A percentile compares a stretch with the other conserved stretches of the same genome.
Conservation (phyloP, 352 stramenopile species). For the Phytophthora cajani region DNA sequence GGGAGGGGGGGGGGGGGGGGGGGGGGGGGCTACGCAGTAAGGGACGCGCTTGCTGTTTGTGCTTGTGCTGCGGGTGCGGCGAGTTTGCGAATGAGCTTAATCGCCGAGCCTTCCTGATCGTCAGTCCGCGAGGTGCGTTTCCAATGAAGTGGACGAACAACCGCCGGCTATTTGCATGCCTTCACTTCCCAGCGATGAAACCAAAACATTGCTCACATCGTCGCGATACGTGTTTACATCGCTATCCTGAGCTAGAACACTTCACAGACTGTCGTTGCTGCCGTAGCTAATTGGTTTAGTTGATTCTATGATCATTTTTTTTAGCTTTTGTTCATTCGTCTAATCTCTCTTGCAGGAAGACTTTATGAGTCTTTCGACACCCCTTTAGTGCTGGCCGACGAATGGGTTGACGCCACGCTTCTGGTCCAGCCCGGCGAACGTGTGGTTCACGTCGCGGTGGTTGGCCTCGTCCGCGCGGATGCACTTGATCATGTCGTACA, state of each 20-base stretch:
- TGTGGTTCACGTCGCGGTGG: conserved; percentile 89
- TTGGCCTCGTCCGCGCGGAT: conserved; percentile 87
- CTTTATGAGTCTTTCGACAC: neutral
- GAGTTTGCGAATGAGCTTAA: conserved; percentile 12
- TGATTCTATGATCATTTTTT: neutral
- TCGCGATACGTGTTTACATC: too few relatives aligned
- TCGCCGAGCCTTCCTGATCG: neutral
- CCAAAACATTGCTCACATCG: too few relatives aligned
- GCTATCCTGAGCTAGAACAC: too few relatives aligned
- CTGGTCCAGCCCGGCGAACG: conserved; percentile 49
- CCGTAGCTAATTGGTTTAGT: neutral
- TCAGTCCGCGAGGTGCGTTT: neutral
- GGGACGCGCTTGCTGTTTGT: neutral
- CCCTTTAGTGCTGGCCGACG: conserved; percentile 17
- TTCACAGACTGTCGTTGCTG: too few relatives aligned
- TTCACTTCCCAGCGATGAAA: too few relatives aligned
- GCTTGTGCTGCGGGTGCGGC: neutral
- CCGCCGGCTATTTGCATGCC: neutral
- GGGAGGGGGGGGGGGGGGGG: too few relatives aligned
- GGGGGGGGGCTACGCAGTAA: too few relatives aligned
- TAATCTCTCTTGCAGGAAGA: neutral
- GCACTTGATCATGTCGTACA: conserved; percentile 86
- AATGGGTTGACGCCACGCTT: conserved; percentile 46
- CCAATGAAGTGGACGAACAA: neutral
- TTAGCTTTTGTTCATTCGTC: neutral